phyloP scores from a whole-genome alignment of 2,329 filamentous ascomycete species.

The Claviceps humidiphila region DNA sequence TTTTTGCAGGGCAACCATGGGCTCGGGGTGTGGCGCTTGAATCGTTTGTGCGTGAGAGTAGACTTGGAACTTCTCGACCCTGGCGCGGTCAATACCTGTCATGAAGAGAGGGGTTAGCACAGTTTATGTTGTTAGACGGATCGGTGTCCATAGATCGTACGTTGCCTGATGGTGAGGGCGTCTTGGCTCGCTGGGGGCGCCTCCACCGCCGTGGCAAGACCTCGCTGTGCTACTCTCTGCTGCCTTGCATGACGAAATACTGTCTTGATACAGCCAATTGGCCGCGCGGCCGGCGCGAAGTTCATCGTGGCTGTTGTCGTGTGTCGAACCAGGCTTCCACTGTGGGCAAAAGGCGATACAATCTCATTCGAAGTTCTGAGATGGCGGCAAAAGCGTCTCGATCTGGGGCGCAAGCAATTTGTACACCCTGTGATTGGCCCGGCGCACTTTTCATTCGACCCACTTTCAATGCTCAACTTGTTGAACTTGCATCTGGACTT shows the following conservation, averaged over 20 bases:
- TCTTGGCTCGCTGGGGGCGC: slow-evolving; percentile 11
- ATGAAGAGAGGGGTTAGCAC: slow-evolving; percentile 8
- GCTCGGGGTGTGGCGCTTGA: slow-evolving; percentile 45
- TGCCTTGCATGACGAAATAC: slow-evolving; percentile 45
- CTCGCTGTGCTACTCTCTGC: slow-evolving; percentile 30
- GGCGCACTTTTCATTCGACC: slow-evolving; percentile 18
- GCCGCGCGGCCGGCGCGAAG: slow-evolving; percentile 48
- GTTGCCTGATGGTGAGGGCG: slow-evolving; percentile 20
- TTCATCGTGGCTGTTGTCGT: slow-evolving; percentile 36
- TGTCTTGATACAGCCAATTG: slow-evolving; percentile 57
- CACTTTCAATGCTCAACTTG: slow-evolving; percentile 6
- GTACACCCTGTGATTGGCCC: slow-evolving; percentile 23
- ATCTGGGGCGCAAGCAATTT: neutral
- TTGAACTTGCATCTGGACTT: neutral
- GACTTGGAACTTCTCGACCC: slow-evolving; percentile 31
- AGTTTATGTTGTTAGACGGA: too few species aligned
- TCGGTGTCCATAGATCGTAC: slow-evolving; percentile 16
- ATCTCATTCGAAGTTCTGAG: neutral
- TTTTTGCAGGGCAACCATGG: slow-evolving; percentile 52
- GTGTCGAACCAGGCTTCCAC: slow-evolving; percentile 5
- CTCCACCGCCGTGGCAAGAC: slow-evolving; percentile 30
- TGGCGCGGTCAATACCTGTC: slow-evolving; percentile 21
- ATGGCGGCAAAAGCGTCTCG: neutral
- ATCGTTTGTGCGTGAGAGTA: slow-evolving; percentile 44
- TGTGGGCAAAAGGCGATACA: neutral